Evolutionary conservation across 2,329 filamentous ascomycete genomes (phyloP), one percentile per base, ranked within the genome.

Genomic region (Fusarium armeniacum): DNA sequence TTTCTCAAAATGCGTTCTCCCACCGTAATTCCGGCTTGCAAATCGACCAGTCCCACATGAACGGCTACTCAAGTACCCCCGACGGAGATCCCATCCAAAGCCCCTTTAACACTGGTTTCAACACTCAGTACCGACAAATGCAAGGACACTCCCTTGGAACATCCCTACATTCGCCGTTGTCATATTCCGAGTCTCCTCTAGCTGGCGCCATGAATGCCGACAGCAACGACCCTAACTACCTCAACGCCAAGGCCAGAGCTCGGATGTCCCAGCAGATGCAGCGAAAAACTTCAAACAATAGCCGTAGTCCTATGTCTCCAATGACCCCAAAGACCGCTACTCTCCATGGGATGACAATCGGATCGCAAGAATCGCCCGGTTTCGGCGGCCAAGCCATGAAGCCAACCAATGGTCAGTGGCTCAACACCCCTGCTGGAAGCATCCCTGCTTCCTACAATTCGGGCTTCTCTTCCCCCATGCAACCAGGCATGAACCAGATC

Each of bases 31-130:
- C 67, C 13, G 67, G 67, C 46, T 43, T 69, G 40, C 66, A 69
- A 53, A 70, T 70, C 35, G 90, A 92, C 69, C 88, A 90, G 65
- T 83, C 86, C 49, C 90, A 91, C 61, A 89, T 93, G 76, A 91
- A 92, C 76, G 89, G 93, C 66, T 98, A 92, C 80, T 97, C 95
- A 22, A 93, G 93, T 78, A 97, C 94, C 3, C 94, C 95, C 5
- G 95, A 98, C 65, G 93, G 93, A 54, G 91, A 93, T 55, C 94
- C 95, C 8, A 95, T 97, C 65, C 93, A 97, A 76, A 98, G 94
- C 75, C 95, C 95, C 0, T 98, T 94, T 76, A 87, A 92, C 43
- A 88, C 91, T 73, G 90, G 87, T 76, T 96, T 94, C 83, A 91
- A 90, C 80, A 91, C 92, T 76, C 92, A 94, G 70, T 97, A 93